These are phyloP conservation scores for Phytopythium helicoides DNA, from an alignment of 352 stramenopile genomes.

Conservation along the genomic window DNA sequence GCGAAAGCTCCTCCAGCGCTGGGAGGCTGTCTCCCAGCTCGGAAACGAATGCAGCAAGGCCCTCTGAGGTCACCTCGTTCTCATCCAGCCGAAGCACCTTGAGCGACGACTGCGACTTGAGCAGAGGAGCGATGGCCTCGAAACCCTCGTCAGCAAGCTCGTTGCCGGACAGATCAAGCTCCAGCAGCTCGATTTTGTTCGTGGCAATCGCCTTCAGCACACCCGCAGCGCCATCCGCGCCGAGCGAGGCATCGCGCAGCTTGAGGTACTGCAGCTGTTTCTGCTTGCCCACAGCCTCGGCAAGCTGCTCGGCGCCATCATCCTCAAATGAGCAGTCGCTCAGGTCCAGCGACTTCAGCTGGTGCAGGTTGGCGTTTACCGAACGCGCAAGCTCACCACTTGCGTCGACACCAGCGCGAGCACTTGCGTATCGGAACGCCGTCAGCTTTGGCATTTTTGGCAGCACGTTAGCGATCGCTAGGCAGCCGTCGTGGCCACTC, in stretches of 20 bases:
- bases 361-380: constrained; percentile 42
- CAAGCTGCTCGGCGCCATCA: constrained; percentile 67
- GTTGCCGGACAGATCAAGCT: constrained; percentile 91
- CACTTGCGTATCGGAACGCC: constrained; percentile 65
- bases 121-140: constrained; percentile 53
- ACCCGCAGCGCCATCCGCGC: constrained; percentile 64
- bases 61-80: constrained; percentile 76
- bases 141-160: constrained; percentile 77
- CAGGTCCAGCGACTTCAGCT: constrained; percentile 86
- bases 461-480: constrained; percentile 60
- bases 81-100: constrained; percentile 73
- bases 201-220: constrained; percentile 67
- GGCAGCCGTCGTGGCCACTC: constrained; percentile 67
- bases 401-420: constrained; percentile 51
- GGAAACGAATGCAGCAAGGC: constrained; percentile 34
- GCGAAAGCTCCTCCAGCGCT: constrained; percentile 48
- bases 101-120: constrained; percentile 50
- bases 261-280: constrained; percentile 77
- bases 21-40: constrained; percentile 26
- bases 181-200: constrained; percentile 58
- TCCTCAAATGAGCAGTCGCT: constrained; percentile 91
- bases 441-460: constrained; percentile 42
- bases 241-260: constrained; percentile 88
- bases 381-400: constrained; percentile 43
- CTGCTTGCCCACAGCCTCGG: constrained; percentile 62